phyloP scores from a whole-genome alignment of 2,329 filamentous ascomycete species.

The Penicillium sp. region DNA sequence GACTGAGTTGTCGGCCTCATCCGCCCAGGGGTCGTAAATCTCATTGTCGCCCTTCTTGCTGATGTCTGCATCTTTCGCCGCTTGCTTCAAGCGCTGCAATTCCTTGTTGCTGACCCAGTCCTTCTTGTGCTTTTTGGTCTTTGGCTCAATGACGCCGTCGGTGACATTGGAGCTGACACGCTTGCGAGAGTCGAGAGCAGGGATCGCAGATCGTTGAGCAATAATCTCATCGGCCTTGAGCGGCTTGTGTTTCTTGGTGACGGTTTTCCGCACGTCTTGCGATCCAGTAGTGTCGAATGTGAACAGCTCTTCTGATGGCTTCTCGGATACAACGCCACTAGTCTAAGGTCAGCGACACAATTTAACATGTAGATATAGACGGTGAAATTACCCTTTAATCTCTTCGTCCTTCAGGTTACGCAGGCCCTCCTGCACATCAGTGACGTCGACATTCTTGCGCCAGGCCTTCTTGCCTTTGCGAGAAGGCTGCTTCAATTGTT shows the following conservation, averaged over 20 bases:
- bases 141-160: slow-evolving; percentile 64
- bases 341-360: slow-evolving; percentile 13
- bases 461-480: slow-evolving; percentile 98
- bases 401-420: slow-evolving; percentile 83
- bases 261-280: slow-evolving; percentile 58
- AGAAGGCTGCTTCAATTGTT: slow-evolving; percentile 81
- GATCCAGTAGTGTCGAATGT: slow-evolving; percentile 73
- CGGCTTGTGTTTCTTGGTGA: slow-evolving; percentile 66
- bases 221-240: slow-evolving; percentile 92
- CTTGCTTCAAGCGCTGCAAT: slow-evolving; percentile 67
- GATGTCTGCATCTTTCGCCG: slow-evolving; percentile 63
- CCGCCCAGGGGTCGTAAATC: slow-evolving; percentile 74
- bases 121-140: slow-evolving; percentile 68
- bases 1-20: slow-evolving; percentile 40
- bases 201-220: slow-evolving; percentile 73
- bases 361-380: neutral
- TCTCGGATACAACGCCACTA: slow-evolving; percentile 82
- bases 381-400: slow-evolving; percentile 66
- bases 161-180: slow-evolving; percentile 64
- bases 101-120: slow-evolving; percentile 84
- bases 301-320: slow-evolving; percentile 78
- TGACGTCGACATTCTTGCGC: slow-evolving; percentile 96
- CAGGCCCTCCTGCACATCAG: slow-evolving; percentile 76
- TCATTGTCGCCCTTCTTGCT: slow-evolving; percentile 55
- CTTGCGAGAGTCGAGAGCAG: slow-evolving; percentile 74